Percentiles rank a stretch among this genome's conserved stretches.
phyloP scores from a whole-genome alignment of 2,329 filamentous ascomycete genomes.

The Blumeria graminis region DNA sequence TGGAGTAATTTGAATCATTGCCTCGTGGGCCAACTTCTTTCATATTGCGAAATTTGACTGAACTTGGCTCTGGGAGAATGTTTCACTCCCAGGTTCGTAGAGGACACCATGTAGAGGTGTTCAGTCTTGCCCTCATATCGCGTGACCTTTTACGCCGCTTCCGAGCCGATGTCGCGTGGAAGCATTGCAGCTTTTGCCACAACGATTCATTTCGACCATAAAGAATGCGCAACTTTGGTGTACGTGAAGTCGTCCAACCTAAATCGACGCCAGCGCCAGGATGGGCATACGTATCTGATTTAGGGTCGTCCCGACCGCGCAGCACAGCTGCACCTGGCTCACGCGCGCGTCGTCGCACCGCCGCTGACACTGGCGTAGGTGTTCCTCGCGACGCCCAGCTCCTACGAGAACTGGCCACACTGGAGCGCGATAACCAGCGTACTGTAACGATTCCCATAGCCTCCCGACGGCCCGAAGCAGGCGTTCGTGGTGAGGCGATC shows the following conservation, averaged over 20 bases:
- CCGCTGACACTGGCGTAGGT: conserved; percentile 19
- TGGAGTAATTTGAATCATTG: too few species aligned
- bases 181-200: too few species aligned
- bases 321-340: conserved; percentile 34
- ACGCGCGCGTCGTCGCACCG: conserved; percentile 34
- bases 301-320: conserved; percentile 31
- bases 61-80: too few species aligned
- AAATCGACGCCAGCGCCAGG: conserved; percentile 52
- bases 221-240: conserved; percentile 42
- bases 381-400: conserved; percentile 55
- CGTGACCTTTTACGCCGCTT: too few species aligned
- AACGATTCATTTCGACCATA: neutral
- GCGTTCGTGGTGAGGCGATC: conserved; percentile 16
- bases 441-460: conserved; percentile 51
- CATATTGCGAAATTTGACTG: too few species aligned
- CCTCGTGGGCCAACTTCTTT: too few species aligned
- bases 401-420: conserved; percentile 54
- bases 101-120: too few species aligned
- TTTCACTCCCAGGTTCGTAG: too few species aligned
- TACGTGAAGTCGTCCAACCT: conserved; percentile 57
- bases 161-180: too few species aligned
- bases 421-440: conserved; percentile 57
- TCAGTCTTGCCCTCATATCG: too few species aligned
- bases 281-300: conserved; percentile 80
- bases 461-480: conserved; percentile 24